Conservation (phyloP, 202 grass and related monocot genomes). For the Dendrocalamus latiflorus region DNA sequence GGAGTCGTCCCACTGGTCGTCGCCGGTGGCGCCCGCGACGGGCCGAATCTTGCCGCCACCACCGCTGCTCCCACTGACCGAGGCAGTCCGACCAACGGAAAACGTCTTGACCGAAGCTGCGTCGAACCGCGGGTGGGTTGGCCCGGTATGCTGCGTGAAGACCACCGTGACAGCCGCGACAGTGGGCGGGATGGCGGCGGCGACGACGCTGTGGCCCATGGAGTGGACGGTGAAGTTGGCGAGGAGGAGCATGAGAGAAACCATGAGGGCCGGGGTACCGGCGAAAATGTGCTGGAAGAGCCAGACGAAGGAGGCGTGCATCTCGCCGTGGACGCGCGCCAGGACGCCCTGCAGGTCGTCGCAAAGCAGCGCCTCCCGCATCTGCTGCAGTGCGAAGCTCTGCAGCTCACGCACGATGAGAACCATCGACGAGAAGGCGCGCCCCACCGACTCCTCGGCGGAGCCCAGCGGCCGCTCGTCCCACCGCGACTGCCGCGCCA, state of each 20-base stretch:
- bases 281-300: constrained; percentile 30
- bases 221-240: constrained; percentile 94
- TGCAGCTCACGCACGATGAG: too few species aligned
- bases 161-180: neutral
- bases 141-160: constrained; percentile 11
- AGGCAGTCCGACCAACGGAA: constrained; percentile 45
- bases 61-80: constrained; percentile 42
- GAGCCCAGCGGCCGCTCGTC: too few species aligned
- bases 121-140: constrained; percentile 25
- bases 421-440: too few species aligned
- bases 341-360: too few species aligned
- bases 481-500: too few species aligned
- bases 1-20: constrained; percentile 49
- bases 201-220: constrained; percentile 44
- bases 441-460: too few species aligned
- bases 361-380: too few species aligned
- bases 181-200: neutral
- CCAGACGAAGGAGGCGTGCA: too few species aligned
- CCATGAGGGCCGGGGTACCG: constrained; percentile 78
- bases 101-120: constrained; percentile 35
- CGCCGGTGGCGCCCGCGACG: constrained; percentile 51
- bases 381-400: too few species aligned
- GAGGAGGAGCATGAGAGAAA: constrained; percentile 96
- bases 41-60: constrained; percentile 51
- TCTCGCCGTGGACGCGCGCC: too few species aligned